Base-by-base conservation (phyloP, 805 yeast genomes). In the Nakazawaea ishiwadae region DNA sequence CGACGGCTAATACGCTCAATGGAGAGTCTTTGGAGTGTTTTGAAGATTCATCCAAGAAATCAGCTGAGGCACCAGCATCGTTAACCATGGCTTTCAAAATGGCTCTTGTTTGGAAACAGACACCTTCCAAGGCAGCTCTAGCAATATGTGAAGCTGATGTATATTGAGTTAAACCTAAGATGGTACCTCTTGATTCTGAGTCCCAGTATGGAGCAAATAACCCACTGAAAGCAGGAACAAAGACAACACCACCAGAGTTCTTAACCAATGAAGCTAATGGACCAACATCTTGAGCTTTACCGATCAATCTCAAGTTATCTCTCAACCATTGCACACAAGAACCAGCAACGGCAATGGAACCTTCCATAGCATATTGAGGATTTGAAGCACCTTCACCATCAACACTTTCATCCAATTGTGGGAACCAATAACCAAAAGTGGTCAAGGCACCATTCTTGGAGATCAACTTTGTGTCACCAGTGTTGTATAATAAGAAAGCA, bases 161-260 rank as follows among this genome's bases (percentile, higher is more conserved):
- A 64, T 79, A 88, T 59, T 88, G 96, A 4, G 96, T 87, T 69
- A 90, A 75, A 29, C 98, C 98, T 59, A 89, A 81, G 34, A 91
- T 84, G 26, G 96, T 83, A 37, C 97, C 98, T 48, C 96, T 78
- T 5, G 96, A 88, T 40, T 85, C 86, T 11, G 90, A 77, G 56
- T 86, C 88, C 98, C 98, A 90, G 66, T 90, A 88, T 16, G 98
- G 98, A 3, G 96, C 96, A 63, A 86, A 90, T 42, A 90, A 69
- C 6, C 98, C 98, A 24, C 90, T 82, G 59, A 90, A 88, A 2
- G 96, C 96, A 23, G 98, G 96, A 35, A 90, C 95, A 56, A 90
- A 90, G 29, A 87, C 89, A 19, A 90, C 96, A 30, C 96, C 96
- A 37, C 93, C 96, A 14, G 91, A 72, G 58, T 84, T 78, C 19